A percentile compares a stretch with the other conserved stretches of the same genome.
Evolutionary conservation across 257 asterid genomes (phyloP).

Genomic region (Solanum sparsipilum): DNA sequence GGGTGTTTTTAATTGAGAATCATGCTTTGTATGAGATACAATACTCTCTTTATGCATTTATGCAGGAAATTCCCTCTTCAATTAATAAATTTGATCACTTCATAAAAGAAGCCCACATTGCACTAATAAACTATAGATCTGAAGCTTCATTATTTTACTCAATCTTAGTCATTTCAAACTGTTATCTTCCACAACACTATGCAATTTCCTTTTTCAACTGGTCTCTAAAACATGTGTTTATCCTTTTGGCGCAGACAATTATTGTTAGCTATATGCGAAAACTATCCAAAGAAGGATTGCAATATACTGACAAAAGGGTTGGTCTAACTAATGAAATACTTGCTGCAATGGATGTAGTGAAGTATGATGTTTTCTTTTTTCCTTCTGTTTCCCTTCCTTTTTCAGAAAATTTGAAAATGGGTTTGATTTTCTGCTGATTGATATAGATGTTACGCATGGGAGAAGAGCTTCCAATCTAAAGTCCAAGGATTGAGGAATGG

Average conservation of each 20-base stretch:
- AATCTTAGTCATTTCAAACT: not conserved
- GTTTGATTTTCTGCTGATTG: slow-evolving; percentile 1
- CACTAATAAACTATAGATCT: not conserved
- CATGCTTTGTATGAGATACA: not conserved
- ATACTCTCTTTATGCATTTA: not conserved
- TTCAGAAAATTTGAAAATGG: not conserved
- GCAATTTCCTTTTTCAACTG: not conserved
- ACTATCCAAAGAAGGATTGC: slow-evolving; percentile 68
- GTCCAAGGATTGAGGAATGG: slow-evolving; percentile 55
- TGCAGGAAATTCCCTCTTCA: not conserved
- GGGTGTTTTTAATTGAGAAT: not conserved
- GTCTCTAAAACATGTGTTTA: slow-evolving; percentile 2
- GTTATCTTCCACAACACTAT: not conserved
- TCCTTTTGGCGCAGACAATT: slow-evolving; percentile 47
- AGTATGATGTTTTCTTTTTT: slow-evolving; percentile 30
- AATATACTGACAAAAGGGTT: slow-evolving; percentile 71
- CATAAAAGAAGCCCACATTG: not conserved
- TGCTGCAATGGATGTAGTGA: slow-evolving; percentile 85
- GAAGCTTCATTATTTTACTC: not conserved
- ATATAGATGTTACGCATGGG: slow-evolving; percentile 82
- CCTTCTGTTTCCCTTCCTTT: not conserved
- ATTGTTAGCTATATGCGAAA: slow-evolving; percentile 64
- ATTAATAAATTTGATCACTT: not conserved
- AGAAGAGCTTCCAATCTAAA: slow-evolving; percentile 64
- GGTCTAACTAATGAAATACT: slow-evolving; percentile 79